phyloP scores from a whole-genome alignment of 352 stramenopile species.

The Phytophthora crassamura region DNA sequence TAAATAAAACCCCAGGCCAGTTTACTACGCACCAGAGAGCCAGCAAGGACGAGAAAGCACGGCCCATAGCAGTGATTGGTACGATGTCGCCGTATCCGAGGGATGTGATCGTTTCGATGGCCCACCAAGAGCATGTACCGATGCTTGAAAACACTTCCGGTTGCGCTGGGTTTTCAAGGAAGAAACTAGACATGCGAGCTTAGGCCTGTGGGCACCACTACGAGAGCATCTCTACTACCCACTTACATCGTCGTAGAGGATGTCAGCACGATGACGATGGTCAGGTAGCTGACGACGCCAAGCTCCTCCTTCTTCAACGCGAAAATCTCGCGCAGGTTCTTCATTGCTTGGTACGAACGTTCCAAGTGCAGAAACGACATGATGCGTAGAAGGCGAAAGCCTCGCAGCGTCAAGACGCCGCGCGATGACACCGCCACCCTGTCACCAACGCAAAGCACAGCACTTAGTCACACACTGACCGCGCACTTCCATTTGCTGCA shows the following conservation, averaged over 20 bases:
- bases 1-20: too few species aligned
- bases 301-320: constrained; percentile 79
- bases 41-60: constrained; percentile 77
- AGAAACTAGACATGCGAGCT: constrained; percentile 53
- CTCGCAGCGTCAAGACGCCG: constrained; percentile 72
- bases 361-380: constrained; percentile 86
- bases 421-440: constrained; percentile 51
- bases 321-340: constrained; percentile 81
- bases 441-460: background rate
- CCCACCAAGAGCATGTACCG: constrained; percentile 79
- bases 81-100: constrained; percentile 90
- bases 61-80: constrained; percentile 66
- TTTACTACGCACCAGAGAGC: constrained; percentile 50
- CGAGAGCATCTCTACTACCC: background rate
- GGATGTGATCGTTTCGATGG: constrained; percentile 86
- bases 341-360: constrained; percentile 79
- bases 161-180: constrained; percentile 77
- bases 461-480: background rate
- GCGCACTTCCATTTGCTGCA: background rate
- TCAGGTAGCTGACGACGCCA: constrained; percentile 82
- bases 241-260: constrained; percentile 86
- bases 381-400: constrained; percentile 74
- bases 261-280: constrained; percentile 77
- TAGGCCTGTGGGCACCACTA: background rate
- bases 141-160: constrained; percentile 83